Base-by-base conservation (phyloP, 371 early-diverging fungal genomes). In the Rhizopus delemar region DNA sequence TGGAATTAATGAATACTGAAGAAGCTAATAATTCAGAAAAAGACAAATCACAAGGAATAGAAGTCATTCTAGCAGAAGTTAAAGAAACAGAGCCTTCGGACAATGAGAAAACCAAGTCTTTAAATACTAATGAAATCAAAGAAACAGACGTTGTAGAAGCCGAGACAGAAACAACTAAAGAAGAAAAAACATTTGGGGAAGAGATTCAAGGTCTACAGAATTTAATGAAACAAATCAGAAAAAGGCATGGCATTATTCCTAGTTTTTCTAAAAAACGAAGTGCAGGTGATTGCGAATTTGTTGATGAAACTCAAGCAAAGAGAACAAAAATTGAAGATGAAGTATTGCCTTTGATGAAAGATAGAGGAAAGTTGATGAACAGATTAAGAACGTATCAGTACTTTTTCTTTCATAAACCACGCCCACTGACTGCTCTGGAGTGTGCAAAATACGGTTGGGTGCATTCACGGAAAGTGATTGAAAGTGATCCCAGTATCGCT, bases 381-480 rank as follows among this genome's bases (percentile, higher is more conserved):
- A 41, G 65, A 51, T 41, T 65, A 34, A 35, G 36, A n/a, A 46
- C 41, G 4, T 65, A 22, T 31, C 56, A 56, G 29, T 7, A 46
- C 11, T 8, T 45, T 15, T 65, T 50, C 29, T 29, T 51, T 38
- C 13, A 15, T n/a, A 28, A 35, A 31, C 38, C 41, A 3, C 60
- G 65, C 15, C 65, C 65, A 3, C 28, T 65, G 8, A 41, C 56
- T 12, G 65, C 65, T 12, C 46, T 65, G 3, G 56, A 60, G 11
- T 56, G 60, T 33, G 60, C 65, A 34, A 36, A 51, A 41, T 41
- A 65, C 32, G 65, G 65, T 12, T 65, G 65, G 65, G 38, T 31
- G 22, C 51, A 65, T 38, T 55, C 57, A 2, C 22, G 34, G 12
- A 46, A 13, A 2, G 11, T 32, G 8, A 15, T 12, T 7, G 50